Evolutionary conservation across 371 early-diverging fungal genomes (phyloP).

Genomic region (Batkoa obscura): DNA sequence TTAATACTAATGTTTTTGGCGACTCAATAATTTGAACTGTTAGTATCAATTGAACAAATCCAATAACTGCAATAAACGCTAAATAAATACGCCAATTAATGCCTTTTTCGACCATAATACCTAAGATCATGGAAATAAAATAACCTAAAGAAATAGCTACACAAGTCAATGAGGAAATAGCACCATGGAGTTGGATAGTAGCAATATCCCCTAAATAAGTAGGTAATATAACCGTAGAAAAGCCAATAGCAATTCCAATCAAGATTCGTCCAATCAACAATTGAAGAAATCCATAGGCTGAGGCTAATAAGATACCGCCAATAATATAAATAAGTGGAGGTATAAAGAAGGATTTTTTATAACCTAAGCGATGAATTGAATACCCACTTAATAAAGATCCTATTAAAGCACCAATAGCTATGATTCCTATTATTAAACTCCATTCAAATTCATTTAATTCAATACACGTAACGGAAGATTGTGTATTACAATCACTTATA

Average conservation of each 20-base stretch:
- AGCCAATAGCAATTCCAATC: slow-evolving; percentile 61
- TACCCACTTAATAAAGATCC: neutral
- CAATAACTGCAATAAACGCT: slow-evolving; percentile 27
- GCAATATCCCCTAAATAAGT: slow-evolving; percentile 65
- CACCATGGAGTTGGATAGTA: slow-evolving; percentile 43
- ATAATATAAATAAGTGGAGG: neutral
- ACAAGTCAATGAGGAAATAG: slow-evolving; percentile 32
- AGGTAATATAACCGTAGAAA: slow-evolving; percentile 53
- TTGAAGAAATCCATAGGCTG: slow-evolving; percentile 13
- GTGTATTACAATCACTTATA: neutral
- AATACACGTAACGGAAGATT: neutral
- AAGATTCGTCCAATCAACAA: slow-evolving; percentile 61
- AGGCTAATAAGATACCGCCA: neutral
- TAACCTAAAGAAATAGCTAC: slow-evolving; percentile 25
- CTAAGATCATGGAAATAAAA: slow-evolving; percentile 24
- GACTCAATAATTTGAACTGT: neutral
- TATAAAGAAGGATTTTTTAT: neutral
- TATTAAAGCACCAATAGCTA: neutral
- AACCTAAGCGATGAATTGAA: neutral
- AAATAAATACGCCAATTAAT: slow-evolving; percentile 27
- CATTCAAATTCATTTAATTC: neutral
- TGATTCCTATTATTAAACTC: neutral
- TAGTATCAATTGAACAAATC: neutral
- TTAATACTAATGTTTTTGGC: neutral
- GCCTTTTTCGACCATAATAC: slow-evolving; percentile 23